Conservation (phyloP, 495 filamentous ascomycete species). For the Cercophora sp. region DNA sequence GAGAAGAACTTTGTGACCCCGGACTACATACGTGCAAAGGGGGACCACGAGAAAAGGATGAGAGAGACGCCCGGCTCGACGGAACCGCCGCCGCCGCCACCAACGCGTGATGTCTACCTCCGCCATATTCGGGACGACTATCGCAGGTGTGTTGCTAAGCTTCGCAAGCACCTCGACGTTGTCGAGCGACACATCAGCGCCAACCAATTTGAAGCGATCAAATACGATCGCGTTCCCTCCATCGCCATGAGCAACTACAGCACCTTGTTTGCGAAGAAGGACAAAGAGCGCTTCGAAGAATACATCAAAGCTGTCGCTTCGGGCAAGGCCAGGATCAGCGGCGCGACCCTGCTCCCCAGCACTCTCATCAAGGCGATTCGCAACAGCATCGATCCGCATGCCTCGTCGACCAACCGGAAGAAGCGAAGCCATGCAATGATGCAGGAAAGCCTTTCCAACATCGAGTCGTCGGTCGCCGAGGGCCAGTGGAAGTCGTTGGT, state of each 20-base stretch:
- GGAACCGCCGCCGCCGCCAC: too few relatives aligned
- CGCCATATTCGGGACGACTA: conserved; percentile 42
- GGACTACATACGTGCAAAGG: too few relatives aligned
- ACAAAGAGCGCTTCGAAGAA: conserved; percentile 35
- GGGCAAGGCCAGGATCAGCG: conserved; percentile 35
- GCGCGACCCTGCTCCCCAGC: conserved; percentile 41
- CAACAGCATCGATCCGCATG: neutral
- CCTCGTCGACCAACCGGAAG: neutral
- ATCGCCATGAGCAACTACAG: conserved; percentile 47
- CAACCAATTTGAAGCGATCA: conserved; percentile 36
- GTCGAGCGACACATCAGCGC: conserved; percentile 43
- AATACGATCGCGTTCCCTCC: conserved; percentile 45
- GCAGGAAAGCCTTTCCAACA: neutral
- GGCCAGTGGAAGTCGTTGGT: conserved; percentile 48
- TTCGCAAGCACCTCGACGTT: conserved; percentile 40
- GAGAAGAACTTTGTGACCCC: conserved; percentile 6
- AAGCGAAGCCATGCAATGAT: conserved; percentile 9
- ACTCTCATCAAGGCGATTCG: conserved; percentile 25
- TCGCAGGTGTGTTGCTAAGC: conserved; percentile 35
- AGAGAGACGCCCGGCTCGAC: conserved; percentile 16
- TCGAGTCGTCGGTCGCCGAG: conserved; percentile 28
- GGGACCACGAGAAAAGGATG: too few relatives aligned
- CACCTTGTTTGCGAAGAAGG: conserved; percentile 37
- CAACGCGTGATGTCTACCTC: conserved; percentile 41
- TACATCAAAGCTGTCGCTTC: conserved; percentile 38